Evolutionary conservation across 352 stramenopile species (phyloP).

Genomic region (Pythium rishiriense): DNA sequence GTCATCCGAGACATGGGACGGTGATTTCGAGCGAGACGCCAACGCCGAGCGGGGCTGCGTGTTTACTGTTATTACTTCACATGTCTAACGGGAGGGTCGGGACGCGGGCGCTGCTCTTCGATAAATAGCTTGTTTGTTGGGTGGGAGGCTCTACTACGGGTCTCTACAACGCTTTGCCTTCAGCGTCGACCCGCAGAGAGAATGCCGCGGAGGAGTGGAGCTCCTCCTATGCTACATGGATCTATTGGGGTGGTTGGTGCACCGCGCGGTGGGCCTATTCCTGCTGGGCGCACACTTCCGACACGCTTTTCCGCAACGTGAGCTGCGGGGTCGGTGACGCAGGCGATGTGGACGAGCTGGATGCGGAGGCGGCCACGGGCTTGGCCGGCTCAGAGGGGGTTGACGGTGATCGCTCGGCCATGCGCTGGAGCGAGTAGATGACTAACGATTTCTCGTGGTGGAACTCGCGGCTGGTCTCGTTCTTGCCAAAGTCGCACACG

Average conservation of each 20-base stretch:
- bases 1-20: not conserved
- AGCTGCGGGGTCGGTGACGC: conserved; percentile 47
- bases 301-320: conserved; percentile 34
- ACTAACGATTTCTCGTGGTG: conserved; percentile 73
- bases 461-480: conserved; percentile 71
- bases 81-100: conserved; percentile 1
- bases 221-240: conserved; percentile 26
- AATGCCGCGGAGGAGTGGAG: not conserved
- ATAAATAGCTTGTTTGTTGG: conserved; percentile 4
- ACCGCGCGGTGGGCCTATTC: conserved; percentile 25
- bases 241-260: conserved; percentile 14
- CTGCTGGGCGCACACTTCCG: conserved; percentile 40
- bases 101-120: not conserved
- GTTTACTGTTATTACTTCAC: conserved; percentile 18
- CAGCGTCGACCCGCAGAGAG: not conserved
- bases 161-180: not conserved
- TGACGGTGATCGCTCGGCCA: conserved; percentile 35
- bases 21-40: not conserved
- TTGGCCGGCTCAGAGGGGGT: not conserved
- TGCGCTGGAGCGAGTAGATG: conserved; percentile 67
- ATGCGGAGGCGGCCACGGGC: not conserved
- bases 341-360: conserved; percentile 27
- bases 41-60: no score
- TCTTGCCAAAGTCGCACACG: conserved; percentile 44
- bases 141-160: not conserved